Evolutionary conservation across 192 early-diverging fungal genomes (phyloP).

Genomic region (Helicostylum pulchrum): DNA sequence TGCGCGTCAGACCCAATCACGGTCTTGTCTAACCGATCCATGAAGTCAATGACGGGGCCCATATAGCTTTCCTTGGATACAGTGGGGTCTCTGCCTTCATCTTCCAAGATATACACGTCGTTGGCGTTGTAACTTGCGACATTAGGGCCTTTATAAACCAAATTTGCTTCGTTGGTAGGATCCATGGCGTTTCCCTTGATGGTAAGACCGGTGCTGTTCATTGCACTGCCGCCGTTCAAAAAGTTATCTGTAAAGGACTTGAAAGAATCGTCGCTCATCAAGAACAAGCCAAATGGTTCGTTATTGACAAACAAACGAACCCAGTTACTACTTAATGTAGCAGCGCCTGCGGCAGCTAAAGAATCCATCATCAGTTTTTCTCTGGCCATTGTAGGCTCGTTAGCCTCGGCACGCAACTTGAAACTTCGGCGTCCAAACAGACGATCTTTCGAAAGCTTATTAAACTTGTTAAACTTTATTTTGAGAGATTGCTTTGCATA

Average conservation of each 20-base stretch:
- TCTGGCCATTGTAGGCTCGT: slow-evolving; percentile 40
- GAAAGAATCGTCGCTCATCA: slow-evolving; percentile 41
- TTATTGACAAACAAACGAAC: slow-evolving; percentile 46
- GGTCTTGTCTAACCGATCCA: not conserved
- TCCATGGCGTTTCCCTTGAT: slow-evolving; percentile 27
- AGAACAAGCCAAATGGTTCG: slow-evolving; percentile 37
- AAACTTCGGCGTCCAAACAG: slow-evolving; percentile 37
- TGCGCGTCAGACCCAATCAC: not conserved
- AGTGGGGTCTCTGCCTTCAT: slow-evolving; percentile 9
- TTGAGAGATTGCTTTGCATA: slow-evolving; percentile 36
- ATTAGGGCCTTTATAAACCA: slow-evolving; percentile 17
- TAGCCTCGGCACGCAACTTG: slow-evolving; percentile 43
- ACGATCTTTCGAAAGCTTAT: slow-evolving; percentile 22
- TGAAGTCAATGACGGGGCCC: not conserved
- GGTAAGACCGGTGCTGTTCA: slow-evolving; percentile 10
- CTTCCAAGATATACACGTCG: slow-evolving; percentile 17
- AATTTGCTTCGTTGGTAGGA: slow-evolving; percentile 15
- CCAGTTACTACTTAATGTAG: slow-evolving; percentile 37
- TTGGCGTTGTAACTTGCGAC: slow-evolving; percentile 3
- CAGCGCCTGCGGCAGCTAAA: slow-evolving; percentile 39
- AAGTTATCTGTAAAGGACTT: slow-evolving; percentile 13
- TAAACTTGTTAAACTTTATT: slow-evolving; percentile 39
- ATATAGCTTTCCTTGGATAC: slow-evolving; percentile 1
- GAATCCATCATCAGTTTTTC: slow-evolving; percentile 40
- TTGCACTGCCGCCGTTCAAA: slow-evolving; percentile 2